Percentiles rank a stretch among this genome's conserved stretches.
These are phyloP conservation scores for Neoboletus magnificus DNA, from an alignment of 768 basidiomycete genomes.

Conservation along the genomic window DNA sequence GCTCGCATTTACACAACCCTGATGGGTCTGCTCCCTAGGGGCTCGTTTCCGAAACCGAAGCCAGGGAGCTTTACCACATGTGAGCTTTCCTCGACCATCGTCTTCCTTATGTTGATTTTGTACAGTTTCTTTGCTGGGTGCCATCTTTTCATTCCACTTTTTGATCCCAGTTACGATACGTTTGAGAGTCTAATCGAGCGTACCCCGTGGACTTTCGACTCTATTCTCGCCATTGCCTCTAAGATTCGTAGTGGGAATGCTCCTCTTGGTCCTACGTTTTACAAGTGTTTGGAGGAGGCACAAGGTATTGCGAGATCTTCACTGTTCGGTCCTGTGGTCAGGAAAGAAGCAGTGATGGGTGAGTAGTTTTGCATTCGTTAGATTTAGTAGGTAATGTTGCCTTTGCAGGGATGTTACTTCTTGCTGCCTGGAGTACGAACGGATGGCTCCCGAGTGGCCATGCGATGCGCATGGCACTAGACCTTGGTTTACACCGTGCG, in stretches of 20 bases:
- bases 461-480: slow-evolving; percentile 93
- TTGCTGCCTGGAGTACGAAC: slow-evolving; percentile 92
- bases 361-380: slow-evolving; percentile 20
- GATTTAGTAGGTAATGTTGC: neutral
- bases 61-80: slow-evolving; percentile 90
- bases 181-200: slow-evolving; percentile 90
- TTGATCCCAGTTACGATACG: slow-evolving; percentile 90
- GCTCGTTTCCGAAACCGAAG: slow-evolving; percentile 80
- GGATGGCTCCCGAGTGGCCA: slow-evolving; percentile 96
- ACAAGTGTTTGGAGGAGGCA: slow-evolving; percentile 90
- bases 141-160: slow-evolving; percentile 93
- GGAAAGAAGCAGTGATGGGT: slow-evolving; percentile 95
- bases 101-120: slow-evolving; percentile 2
- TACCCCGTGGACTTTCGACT: slow-evolving; percentile 94
- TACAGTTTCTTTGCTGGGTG: slow-evolving; percentile 92
- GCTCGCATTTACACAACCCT: neutral
- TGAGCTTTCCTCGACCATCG: slow-evolving; percentile 38
- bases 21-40: slow-evolving; percentile 45
- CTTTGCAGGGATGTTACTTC: slow-evolving; percentile 74
- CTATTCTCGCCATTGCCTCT: slow-evolving; percentile 86
- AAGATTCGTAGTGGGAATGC: slow-evolving; percentile 91
- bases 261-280: slow-evolving; percentile 80
- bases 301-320: slow-evolving; percentile 94
- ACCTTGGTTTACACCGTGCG: slow-evolving; percentile 89
- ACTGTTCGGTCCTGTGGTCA: slow-evolving; percentile 88